phyloP scores from a whole-genome alignment of 805 yeast genomes.

The Saccharomycopsis sp. region DNA sequence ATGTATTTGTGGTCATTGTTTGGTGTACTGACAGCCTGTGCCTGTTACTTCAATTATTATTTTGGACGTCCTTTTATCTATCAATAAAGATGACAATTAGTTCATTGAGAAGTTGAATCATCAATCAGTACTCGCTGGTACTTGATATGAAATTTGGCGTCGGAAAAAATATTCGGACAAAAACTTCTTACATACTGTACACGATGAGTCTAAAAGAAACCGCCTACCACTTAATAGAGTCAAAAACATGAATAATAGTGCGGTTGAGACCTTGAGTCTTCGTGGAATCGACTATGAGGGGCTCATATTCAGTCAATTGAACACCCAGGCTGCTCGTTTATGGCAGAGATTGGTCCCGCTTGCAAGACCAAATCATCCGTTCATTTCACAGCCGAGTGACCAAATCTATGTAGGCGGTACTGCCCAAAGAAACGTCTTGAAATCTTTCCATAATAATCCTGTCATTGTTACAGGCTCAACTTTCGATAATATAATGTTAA shows the following conservation, averaged over 20 bases:
- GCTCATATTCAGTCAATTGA: background rate
- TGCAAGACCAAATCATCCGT: background rate
- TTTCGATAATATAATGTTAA: background rate
- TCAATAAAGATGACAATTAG: background rate
- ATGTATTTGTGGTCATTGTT: conserved; percentile 24
- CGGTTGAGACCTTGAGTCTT: background rate
- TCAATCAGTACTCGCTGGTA: no score
- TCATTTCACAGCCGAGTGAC: background rate
- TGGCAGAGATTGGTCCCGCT: background rate
- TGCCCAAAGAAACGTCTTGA: background rate
- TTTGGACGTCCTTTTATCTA: background rate
- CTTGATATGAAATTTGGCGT: no score
- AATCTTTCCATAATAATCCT: background rate
- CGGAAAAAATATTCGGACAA: background rate
- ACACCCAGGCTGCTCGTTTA: background rate
- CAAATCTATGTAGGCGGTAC: background rate
- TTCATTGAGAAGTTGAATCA: background rate
- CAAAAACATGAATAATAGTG: background rate
- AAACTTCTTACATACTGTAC: no score
- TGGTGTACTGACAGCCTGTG: no score
- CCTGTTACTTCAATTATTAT: background rate
- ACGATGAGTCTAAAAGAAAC: background rate
- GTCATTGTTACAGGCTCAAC: background rate
- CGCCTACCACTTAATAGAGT: background rate
- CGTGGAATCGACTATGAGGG: background rate